Conservation (phyloP, 148 eudicot species). For the Cornus kousa region DNA sequence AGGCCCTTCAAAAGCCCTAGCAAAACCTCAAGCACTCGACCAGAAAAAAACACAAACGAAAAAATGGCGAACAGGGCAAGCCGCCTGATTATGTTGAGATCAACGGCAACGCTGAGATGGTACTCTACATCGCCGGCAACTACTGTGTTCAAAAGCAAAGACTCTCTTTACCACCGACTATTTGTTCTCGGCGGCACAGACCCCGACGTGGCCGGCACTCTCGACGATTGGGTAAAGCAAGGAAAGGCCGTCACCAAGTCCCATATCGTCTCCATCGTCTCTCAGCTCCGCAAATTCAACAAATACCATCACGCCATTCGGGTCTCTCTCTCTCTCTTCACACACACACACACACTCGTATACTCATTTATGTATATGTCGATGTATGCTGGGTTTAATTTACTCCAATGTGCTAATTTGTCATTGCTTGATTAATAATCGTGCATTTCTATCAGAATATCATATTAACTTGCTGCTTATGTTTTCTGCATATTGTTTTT, state of each 20-base stretch:
- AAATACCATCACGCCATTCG: constrained; percentile 33
- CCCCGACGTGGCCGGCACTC: constrained; percentile 20
- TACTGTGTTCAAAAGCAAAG: constrained; percentile 1
- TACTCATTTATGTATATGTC: not conserved
- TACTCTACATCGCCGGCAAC: constrained; percentile 4
- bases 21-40: no score
- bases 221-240: constrained; percentile 34
- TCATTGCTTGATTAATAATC: not conserved
- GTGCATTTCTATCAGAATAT: not conserved
- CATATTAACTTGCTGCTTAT: no score
- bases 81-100: not conserved
- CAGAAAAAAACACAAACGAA: no score
- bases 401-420: no score
- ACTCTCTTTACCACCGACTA: constrained; percentile 20
- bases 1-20: no score
- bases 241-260: constrained; percentile 26
- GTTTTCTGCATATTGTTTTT: not conserved
- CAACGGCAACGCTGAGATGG: no score
- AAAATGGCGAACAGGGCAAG: not conserved
- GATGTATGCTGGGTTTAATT: no score
- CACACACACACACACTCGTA: not conserved
- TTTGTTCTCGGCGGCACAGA: constrained; percentile 11
- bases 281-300: constrained; percentile 28
- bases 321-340: constrained; percentile 17
- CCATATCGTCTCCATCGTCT: constrained; percentile 21